Evolutionary conservation across 177 flowering plant species (phyloP), one percentile per base, ranked within the genome.

Genomic region (Vitis hybrid): DNA sequence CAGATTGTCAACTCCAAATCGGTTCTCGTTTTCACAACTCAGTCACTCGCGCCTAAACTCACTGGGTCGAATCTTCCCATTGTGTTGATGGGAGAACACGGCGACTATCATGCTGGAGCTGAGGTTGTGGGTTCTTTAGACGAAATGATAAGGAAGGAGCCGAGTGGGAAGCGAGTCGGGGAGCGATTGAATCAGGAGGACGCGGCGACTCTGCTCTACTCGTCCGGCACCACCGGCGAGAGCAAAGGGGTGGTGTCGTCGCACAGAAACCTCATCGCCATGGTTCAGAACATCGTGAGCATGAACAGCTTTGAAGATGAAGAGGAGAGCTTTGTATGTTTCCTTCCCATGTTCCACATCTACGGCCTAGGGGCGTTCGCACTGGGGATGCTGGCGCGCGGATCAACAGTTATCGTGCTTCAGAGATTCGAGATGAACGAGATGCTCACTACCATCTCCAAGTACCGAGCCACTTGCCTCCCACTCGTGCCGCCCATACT

Each of bases 311-410:
- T 71, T 8, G 86, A 78, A 2, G 83, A 75, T 0, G 85, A 76
- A 8, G 77, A 73, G 4, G 79, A 82, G 31, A 84, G 73, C 0
- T 88, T 86, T 77, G 71, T 92, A 51, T 91, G 95, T 69, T 91
- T 97, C 2, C 93, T 94, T 2, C 97, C 97, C 0, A 92, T 94
- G 97, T 94, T 92, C 65, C 98, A 94, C 78, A 85, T 94, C 70
- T 94, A 94, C 84, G 99, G 97, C n/a, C 57, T 94, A 29, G 94
- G 78, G 0, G 87, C 81, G 31, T 90, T 92, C 66, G 96, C 90
- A 15, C 74, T 85, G 16, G 96, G 93, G 2, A 56, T 87, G 12
- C 74, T 92, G 22, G 91, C 97, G 1, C 86, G 10, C 29, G 97
- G 97, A 15, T 83, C 90, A 10, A 88, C 99, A 2, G 57, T 91